Conservation (phyloP, 2,329 filamentous ascomycete genomes). For the Aspergillus aculeatinus region DNA sequence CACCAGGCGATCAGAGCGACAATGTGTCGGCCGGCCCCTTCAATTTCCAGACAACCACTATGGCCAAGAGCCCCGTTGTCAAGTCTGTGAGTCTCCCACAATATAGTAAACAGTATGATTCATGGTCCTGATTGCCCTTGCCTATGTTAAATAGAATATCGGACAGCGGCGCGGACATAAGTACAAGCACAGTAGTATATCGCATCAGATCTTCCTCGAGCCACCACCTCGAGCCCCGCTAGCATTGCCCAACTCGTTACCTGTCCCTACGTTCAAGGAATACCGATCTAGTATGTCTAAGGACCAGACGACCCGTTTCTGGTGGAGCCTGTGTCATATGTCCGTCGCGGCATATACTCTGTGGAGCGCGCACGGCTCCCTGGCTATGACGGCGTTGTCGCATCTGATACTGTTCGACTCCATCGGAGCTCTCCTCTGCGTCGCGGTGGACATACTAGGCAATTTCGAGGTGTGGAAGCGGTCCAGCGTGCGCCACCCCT, state of each 20-base stretch:
- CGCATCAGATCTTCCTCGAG: conserved; percentile 94
- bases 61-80: conserved; percentile 67
- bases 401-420: conserved; percentile 96
- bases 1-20: conserved; percentile 32
- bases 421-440: conserved; percentile 84
- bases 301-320: conserved; percentile 77
- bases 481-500: conserved; percentile 88
- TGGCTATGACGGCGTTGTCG: conserved; percentile 88
- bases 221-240: conserved; percentile 82
- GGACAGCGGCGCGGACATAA: conserved; percentile 92
- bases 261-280: conserved; percentile 84
- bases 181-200: conserved; percentile 96
- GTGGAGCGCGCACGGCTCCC: conserved; percentile 78
- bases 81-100: conserved; percentile 64
- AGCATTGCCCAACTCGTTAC: conserved; percentile 85
- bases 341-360: conserved; percentile 80
- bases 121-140: conserved; percentile 15
- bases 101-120: neutral
- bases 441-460: conserved; percentile 84
- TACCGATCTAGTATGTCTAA: conserved; percentile 86
- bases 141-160: conserved; percentile 62
- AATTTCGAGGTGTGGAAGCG: conserved; percentile 99
- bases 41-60: conserved; percentile 86
- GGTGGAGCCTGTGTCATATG: conserved; percentile 89
- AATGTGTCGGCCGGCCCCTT: conserved; percentile 62